These are phyloP conservation scores for Monilinia aucupariae DNA, from an alignment of 2,329 filamentous ascomycete species.

Conservation along the genomic window DNA sequence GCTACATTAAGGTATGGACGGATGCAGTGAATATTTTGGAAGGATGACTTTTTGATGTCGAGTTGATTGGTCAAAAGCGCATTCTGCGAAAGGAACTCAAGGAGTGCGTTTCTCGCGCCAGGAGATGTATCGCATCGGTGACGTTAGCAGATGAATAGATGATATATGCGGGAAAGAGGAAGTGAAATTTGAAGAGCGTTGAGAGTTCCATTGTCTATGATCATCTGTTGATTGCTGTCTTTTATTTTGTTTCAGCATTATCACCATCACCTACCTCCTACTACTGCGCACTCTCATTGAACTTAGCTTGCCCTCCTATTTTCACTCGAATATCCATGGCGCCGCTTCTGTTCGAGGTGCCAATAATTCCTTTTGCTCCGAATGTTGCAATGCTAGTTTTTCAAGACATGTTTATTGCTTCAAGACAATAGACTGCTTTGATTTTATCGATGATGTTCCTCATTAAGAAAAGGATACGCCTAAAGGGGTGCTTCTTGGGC, in stretches of 20 bases:
- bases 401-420: neutral
- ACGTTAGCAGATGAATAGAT: neutral
- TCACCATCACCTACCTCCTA: neutral
- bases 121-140: neutral
- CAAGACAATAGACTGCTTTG: neutral
- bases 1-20: neutral
- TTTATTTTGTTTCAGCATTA: neutral
- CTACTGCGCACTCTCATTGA: neutral
- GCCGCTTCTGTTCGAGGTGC: neutral
- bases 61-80: neutral
- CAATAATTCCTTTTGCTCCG: neutral
- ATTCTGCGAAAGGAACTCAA: neutral
- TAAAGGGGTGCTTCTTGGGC: neutral
- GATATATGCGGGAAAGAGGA: neutral
- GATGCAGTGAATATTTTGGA: neutral
- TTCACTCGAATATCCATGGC: neutral
- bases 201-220: neutral
- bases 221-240: neutral
- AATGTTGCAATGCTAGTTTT: too few species aligned
- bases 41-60: neutral
- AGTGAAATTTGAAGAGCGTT: neutral
- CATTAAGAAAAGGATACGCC: neutral
- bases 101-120: neutral
- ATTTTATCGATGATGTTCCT: neutral
- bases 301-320: neutral